Conservation (phyloP, 306 rosid species). For the Canavalia ensiformis region DNA sequence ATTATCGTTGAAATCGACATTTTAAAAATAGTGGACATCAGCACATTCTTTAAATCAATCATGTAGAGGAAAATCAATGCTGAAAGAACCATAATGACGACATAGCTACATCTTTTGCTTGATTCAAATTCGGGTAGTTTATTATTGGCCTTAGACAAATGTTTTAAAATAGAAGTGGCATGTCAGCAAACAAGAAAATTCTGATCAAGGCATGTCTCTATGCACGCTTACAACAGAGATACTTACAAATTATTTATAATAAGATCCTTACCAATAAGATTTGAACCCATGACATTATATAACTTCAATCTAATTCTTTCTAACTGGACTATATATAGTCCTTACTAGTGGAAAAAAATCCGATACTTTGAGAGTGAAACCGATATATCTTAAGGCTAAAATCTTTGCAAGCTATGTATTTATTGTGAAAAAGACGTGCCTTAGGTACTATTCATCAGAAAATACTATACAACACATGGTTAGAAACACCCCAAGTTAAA, state of each 20-base stretch:
- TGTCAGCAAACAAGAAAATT: neutral
- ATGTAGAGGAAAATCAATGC: neutral
- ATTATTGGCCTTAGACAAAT: neutral
- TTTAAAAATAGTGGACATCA: neutral
- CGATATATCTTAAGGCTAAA: neutral
- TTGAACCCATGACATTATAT: too few species aligned
- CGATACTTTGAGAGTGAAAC: neutral
- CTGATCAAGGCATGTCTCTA: too few species aligned
- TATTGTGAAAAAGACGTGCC: neutral
- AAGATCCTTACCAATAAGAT: too few species aligned
- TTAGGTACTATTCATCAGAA: neutral
- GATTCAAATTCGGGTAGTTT: neutral
- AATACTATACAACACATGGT: neutral
- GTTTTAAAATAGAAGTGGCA: neutral
- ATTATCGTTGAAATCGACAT: neutral
- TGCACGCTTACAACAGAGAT: too few species aligned
- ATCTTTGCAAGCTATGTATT: neutral
- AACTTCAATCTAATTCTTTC: too few species aligned
- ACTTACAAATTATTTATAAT: too few species aligned
- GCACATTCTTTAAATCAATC: neutral
- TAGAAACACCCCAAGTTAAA: neutral
- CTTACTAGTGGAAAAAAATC: neutral
- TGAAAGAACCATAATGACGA: neutral
- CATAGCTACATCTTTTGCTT: neutral
- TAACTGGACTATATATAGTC: too few species aligned